phyloP scores from a whole-genome alignment of 208 protist species.

The Trypanosoma lewisi region DNA sequence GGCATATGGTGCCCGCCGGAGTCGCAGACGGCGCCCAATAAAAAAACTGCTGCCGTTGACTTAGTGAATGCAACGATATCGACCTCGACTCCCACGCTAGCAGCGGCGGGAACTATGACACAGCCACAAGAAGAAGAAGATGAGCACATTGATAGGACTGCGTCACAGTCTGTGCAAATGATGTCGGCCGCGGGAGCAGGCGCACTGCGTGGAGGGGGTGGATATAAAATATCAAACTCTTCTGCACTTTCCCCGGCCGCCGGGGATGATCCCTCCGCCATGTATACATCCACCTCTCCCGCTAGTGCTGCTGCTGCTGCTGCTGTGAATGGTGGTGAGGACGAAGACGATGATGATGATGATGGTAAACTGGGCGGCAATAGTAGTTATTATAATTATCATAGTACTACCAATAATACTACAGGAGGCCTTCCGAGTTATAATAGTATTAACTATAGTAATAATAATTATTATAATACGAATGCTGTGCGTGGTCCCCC shows the following conservation, averaged over 20 bases:
- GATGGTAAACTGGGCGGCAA: no score
- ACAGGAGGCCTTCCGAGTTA: not conserved
- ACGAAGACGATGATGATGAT: no score
- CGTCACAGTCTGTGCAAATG: conserved; percentile 6
- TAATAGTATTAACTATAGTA: conserved; percentile 2
- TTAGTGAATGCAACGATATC: not conserved
- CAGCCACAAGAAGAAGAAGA: conserved; percentile 3
- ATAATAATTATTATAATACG: not conserved
- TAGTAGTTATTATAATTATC: no score
- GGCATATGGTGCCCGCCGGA: conserved; percentile 16
- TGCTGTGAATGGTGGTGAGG: not conserved
- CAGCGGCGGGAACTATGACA: conserved; percentile 20
- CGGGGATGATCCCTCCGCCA: not conserved
- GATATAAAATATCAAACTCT: not conserved
- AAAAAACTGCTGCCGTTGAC: not conserved
- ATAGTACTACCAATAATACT: no score
- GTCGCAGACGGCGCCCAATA: not conserved
- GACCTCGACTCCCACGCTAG: not conserved
- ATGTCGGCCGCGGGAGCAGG: conserved; percentile 5
- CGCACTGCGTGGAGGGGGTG: not conserved
- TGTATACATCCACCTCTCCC: no score
- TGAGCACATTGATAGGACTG: not conserved
- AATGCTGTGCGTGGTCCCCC: conserved; percentile 11
- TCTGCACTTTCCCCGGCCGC: not conserved
- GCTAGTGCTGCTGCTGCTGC: no score